Conservation (phyloP, 2,329 filamentous ascomycete genomes). For the Aureobasidium sp. region DNA sequence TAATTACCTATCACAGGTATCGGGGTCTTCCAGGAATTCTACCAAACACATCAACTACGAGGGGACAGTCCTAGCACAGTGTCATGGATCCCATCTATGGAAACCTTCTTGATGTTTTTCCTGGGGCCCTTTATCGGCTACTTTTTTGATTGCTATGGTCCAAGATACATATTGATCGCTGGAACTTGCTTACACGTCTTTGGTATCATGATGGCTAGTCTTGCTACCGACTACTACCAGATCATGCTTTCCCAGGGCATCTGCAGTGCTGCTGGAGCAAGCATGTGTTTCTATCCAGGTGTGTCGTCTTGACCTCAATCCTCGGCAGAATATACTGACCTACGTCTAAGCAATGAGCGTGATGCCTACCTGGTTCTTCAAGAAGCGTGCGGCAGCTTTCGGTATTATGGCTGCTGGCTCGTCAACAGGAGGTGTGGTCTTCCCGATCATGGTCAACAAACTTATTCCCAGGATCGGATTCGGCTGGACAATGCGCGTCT, state of each 20-base stretch:
- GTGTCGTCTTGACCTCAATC: neutral
- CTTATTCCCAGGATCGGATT: conserved; percentile 49
- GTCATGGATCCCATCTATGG: conserved; percentile 41
- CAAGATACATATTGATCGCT: conserved; percentile 46
- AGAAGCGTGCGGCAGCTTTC: conserved; percentile 41
- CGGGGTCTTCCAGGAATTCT: conserved; percentile 43
- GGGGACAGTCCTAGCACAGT: conserved; percentile 35
- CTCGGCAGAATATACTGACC: neutral
- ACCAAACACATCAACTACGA: conserved; percentile 36
- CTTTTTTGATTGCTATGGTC: conserved; percentile 57
- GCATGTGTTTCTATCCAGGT: conserved; percentile 43
- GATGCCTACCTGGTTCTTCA: conserved; percentile 44
- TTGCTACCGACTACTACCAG: conserved; percentile 50
- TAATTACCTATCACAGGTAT: conserved; percentile 22
- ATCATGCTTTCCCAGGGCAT: conserved; percentile 50
- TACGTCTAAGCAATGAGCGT: conserved; percentile 29
- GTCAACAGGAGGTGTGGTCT: conserved; percentile 49
- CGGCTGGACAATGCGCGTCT: conserved; percentile 51
- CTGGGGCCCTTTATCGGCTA: conserved; percentile 55
- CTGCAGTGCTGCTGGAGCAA: conserved; percentile 46
- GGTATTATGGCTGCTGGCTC: conserved; percentile 45
- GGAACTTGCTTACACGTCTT: conserved; percentile 54
- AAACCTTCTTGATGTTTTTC: conserved; percentile 48
- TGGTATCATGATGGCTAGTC: conserved; percentile 56
- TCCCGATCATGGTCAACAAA: conserved; percentile 55